Conservation (phyloP, 179 eudicot genomes). For the Corrigiola litoralis region DNA sequence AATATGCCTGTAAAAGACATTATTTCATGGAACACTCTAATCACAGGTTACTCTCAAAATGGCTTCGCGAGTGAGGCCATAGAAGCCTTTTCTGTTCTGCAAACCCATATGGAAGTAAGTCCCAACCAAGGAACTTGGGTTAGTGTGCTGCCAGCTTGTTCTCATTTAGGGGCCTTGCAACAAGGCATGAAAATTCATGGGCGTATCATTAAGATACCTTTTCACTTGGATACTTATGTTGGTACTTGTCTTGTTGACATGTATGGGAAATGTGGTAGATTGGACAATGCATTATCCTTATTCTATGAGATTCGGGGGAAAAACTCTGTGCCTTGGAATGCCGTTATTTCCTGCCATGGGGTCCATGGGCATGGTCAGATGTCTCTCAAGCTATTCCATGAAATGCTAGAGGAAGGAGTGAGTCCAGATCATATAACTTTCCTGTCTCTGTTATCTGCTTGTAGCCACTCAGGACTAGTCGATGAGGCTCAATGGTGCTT, state of each 20-base stretch:
- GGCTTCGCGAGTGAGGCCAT: constrained; percentile 49
- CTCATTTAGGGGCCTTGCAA: constrained; percentile 47
- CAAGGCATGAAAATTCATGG: constrained; percentile 46
- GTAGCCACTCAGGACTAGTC: constrained; percentile 71
- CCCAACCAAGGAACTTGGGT: constrained; percentile 53
- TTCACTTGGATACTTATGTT: constrained; percentile 35
- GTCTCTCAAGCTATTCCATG: constrained; percentile 46
- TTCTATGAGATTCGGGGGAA: constrained; percentile 47
- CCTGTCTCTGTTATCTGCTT: constrained; percentile 57
- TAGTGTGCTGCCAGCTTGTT: constrained; percentile 45
- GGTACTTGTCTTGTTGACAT: constrained; percentile 49
- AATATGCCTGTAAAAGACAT: constrained; percentile 33
- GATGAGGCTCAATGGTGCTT: constrained; percentile 60
- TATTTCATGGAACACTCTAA: constrained; percentile 53
- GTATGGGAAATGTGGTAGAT: constrained; percentile 58
- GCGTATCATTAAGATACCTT: constrained; percentile 29
- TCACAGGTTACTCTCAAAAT: constrained; percentile 47
- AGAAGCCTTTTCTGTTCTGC: constrained; percentile 31
- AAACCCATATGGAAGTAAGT: constrained; percentile 14
- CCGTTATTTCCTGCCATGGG: constrained; percentile 68
- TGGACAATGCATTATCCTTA: constrained; percentile 42
- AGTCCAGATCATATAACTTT: constrained; percentile 63
- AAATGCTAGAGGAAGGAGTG: constrained; percentile 56
- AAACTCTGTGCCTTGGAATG: constrained; percentile 65
- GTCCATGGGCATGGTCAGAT: constrained; percentile 62